Evolutionary conservation across 106 monocot species (phyloP).

Genomic region (Cymbidium sinense): DNA sequence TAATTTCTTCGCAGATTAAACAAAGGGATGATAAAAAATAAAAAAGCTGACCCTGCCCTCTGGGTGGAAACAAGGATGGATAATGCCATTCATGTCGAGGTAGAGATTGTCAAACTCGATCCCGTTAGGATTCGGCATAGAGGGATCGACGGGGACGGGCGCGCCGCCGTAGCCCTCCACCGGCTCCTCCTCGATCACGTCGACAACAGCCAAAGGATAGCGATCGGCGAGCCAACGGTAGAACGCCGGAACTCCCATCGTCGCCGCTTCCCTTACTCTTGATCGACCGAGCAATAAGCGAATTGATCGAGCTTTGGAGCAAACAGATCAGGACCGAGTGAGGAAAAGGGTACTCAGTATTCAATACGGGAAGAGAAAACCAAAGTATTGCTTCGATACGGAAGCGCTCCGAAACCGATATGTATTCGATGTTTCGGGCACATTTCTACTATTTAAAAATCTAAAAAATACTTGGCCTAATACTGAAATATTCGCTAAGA

Average conservation of each 20-base stretch:
- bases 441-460: too few relatives aligned
- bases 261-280: background rate
- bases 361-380: background rate
- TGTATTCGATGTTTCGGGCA: too few relatives aligned
- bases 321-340: background rate
- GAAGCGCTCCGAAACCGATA: background rate
- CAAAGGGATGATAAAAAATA: background rate
- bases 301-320: background rate
- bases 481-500: too few relatives aligned
- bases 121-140: constrained; percentile 86
- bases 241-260: constrained; percentile 96
- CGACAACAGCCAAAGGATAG: constrained; percentile 74
- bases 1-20: background rate
- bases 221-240: constrained; percentile 95
- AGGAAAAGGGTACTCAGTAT: background rate
- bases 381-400: background rate
- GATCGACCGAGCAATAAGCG: too few relatives aligned
- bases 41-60: constrained; percentile 60
- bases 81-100: constrained; percentile 97
- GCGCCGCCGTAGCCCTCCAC: constrained; percentile 32
- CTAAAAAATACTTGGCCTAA: too few relatives aligned
- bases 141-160: constrained; percentile 47
- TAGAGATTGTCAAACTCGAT: constrained; percentile 95
- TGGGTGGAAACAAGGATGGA: constrained; percentile 97
- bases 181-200: constrained; percentile 81